These are phyloP conservation scores for Psilocybe subaeruginosa DNA, from an alignment of 768 basidiomycete species.

Conservation along the genomic window DNA sequence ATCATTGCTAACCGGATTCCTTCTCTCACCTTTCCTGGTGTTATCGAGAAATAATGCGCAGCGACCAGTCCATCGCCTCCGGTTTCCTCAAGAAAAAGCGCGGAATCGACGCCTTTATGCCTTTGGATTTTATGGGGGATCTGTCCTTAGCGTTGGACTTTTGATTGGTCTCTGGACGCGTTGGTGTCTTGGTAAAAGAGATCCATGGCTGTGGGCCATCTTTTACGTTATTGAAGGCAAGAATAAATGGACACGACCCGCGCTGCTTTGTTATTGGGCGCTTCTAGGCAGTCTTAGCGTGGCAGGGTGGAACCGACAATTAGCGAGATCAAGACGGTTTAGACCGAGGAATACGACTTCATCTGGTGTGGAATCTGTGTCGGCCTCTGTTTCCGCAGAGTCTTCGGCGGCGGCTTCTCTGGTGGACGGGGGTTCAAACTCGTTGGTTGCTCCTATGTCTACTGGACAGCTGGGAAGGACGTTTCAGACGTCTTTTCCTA, in stretches of 20 bases:
- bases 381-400: slow-evolving; percentile 3
- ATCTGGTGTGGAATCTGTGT: slow-evolving; percentile 6
- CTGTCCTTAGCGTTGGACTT: slow-evolving; percentile 76
- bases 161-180: slow-evolving; percentile 92
- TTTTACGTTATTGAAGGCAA: slow-evolving; percentile 78
- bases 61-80: slow-evolving; percentile 79
- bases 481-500: slow-evolving; percentile 51
- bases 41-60: slow-evolving; percentile 92
- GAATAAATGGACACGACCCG: slow-evolving; percentile 78
- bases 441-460: slow-evolving; percentile 10
- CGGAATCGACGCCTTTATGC: slow-evolving; percentile 85
- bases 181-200: slow-evolving; percentile 78
- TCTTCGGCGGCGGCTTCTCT: not conserved
- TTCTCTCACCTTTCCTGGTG: slow-evolving; percentile 91
- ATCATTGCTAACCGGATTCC: slow-evolving; percentile 88
- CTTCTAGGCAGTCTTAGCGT: slow-evolving; percentile 80
- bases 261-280: slow-evolving; percentile 86
- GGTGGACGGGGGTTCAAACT: slow-evolving; percentile 2
- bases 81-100: slow-evolving; percentile 82
- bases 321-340: slow-evolving; percentile 76
- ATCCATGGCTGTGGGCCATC: slow-evolving; percentile 88
- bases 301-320: slow-evolving; percentile 92
- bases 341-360: slow-evolving; percentile 41
- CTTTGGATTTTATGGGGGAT: slow-evolving; percentile 79
- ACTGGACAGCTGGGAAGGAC: slow-evolving; percentile 39